phyloP scores from a whole-genome alignment of 2,329 filamentous ascomycete genomes.

The Alternaria ethzedia region DNA sequence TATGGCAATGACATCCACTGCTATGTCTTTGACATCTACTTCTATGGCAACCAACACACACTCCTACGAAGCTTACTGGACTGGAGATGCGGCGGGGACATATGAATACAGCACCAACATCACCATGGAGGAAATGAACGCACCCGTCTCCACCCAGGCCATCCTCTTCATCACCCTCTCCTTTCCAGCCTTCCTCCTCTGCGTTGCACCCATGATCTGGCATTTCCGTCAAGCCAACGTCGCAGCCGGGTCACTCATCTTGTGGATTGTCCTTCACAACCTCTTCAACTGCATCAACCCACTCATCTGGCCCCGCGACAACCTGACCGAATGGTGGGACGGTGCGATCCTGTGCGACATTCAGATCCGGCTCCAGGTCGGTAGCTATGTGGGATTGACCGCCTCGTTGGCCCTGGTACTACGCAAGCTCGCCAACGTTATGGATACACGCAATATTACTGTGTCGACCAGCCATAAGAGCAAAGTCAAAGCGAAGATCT shows the following conservation, averaged over 20 bases:
- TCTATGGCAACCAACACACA: not conserved
- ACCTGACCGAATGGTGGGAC: conserved; percentile 62
- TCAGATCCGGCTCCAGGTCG: conserved; percentile 64
- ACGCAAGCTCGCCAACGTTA: conserved; percentile 63
- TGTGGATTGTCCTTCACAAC: conserved; percentile 64
- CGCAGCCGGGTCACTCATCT: conserved; percentile 62
- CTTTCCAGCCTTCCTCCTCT: conserved; percentile 58
- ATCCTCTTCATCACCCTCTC: conserved; percentile 58
- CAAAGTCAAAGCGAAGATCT: conserved; percentile 53
- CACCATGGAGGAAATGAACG: not conserved
- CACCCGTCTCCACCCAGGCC: conserved; percentile 41
- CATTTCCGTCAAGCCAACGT: conserved; percentile 68
- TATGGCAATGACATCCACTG: not conserved
- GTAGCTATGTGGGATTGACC: conserved; percentile 59
- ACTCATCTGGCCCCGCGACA: conserved; percentile 68
- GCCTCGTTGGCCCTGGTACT: conserved; percentile 65
- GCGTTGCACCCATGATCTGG: conserved; percentile 64
- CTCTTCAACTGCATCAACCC: conserved; percentile 66
- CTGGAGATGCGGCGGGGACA: not conserved
- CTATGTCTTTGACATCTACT: not conserved
- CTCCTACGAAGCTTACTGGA: not conserved
- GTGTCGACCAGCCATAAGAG: conserved; percentile 60
- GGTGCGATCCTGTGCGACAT: conserved; percentile 70
- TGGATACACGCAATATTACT: conserved; percentile 64
- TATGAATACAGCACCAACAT: not conserved